Evolutionary conservation across 2,329 filamentous ascomycete genomes (phyloP).

Genomic region (Aspergillus fumigatus): DNA sequence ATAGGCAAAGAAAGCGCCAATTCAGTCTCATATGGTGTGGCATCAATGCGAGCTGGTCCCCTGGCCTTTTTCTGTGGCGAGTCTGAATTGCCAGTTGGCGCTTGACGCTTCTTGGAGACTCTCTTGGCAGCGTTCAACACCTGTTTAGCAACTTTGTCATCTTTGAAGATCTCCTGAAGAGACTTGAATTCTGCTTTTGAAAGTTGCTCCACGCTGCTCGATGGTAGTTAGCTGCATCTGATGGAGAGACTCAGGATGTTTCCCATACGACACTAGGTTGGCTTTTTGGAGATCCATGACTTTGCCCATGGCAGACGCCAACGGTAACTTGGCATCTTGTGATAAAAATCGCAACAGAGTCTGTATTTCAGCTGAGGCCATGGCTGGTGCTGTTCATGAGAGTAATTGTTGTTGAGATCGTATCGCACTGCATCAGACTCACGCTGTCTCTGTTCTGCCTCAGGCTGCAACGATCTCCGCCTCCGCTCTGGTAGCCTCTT

Average conservation of each 20-base stretch:
- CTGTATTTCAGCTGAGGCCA: conserved; percentile 32
- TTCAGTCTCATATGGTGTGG: conserved; percentile 32
- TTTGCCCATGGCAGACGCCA: conserved; percentile 52
- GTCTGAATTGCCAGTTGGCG: conserved; percentile 30
- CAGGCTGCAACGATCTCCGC: conserved; percentile 13
- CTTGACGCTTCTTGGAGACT: conserved; percentile 50
- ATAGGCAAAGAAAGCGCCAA: conserved; percentile 30
- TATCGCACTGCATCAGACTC: neutral
- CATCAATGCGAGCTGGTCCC: conserved; percentile 7
- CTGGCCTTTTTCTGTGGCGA: conserved; percentile 39
- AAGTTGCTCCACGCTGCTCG: conserved; percentile 38
- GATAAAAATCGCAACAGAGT: conserved; percentile 54
- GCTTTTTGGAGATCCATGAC: conserved; percentile 51
- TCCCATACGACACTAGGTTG: conserved; percentile 38
- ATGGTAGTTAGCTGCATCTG: conserved; percentile 8
- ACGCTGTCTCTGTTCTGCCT: conserved; percentile 4
- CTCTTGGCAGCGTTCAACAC: conserved; percentile 55
- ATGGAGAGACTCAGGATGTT: neutral
- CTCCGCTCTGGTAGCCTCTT: conserved; percentile 11
- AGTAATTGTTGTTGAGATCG: conserved; percentile 4
- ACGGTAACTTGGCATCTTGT: conserved; percentile 53
- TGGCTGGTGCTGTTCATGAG: conserved; percentile 2
- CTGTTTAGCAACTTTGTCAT: conserved; percentile 55
- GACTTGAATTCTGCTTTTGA: conserved; percentile 44
- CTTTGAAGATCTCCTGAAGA: conserved; percentile 43